Conservation (phyloP, 805 yeast species). For the Zygotorulaspora sp. region DNA sequence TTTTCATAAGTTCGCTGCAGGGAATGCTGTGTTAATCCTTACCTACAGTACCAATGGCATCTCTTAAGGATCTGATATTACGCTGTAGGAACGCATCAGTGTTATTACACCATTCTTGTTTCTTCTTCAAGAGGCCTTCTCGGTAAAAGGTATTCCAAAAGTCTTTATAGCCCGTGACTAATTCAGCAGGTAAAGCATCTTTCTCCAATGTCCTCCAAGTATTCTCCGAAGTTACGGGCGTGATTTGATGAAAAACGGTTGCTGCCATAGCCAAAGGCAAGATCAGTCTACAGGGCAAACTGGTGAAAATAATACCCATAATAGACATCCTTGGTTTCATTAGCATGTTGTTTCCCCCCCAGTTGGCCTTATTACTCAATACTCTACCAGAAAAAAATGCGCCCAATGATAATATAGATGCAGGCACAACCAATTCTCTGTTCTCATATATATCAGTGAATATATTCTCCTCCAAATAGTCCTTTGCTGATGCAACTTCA, state of each 20-base stretch:
- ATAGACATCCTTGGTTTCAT: slow-evolving; percentile 13
- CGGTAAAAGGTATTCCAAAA: slow-evolving; percentile 12
- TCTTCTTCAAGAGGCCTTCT: slow-evolving; percentile 9
- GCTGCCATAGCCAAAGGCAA: slow-evolving; percentile 26
- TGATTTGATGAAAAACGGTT: slow-evolving; percentile 19
- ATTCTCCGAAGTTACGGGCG: slow-evolving; percentile 29
- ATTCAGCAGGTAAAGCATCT: slow-evolving; percentile 21
- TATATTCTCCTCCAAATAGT: slow-evolving; percentile 19
- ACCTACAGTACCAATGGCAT: slow-evolving; percentile 4
- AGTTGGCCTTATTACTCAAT: slow-evolving; percentile 24
- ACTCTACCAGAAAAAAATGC: slow-evolving; percentile 31
- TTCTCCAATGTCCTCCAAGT: slow-evolving; percentile 13
- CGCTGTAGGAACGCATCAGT: slow-evolving; percentile 15
- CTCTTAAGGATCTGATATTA: slow-evolving; percentile 26
- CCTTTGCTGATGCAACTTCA: slow-evolving; percentile 11
- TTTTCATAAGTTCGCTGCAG: slow-evolving; percentile 1
- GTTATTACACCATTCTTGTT: slow-evolving; percentile 4
- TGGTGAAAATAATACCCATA: slow-evolving; percentile 17
- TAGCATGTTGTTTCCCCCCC: slow-evolving; percentile 19
- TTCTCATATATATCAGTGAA: slow-evolving; percentile 25
- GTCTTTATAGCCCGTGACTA: slow-evolving; percentile 12
- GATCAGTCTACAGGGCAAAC: slow-evolving; percentile 27
- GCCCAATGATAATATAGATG: slow-evolving; percentile 25
- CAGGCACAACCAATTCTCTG: slow-evolving; percentile 25
- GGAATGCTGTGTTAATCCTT: neutral